These are phyloP conservation scores for Apiospora aurea DNA, from an alignment of 2,329 filamentous ascomycete species.

Conservation along the genomic window DNA sequence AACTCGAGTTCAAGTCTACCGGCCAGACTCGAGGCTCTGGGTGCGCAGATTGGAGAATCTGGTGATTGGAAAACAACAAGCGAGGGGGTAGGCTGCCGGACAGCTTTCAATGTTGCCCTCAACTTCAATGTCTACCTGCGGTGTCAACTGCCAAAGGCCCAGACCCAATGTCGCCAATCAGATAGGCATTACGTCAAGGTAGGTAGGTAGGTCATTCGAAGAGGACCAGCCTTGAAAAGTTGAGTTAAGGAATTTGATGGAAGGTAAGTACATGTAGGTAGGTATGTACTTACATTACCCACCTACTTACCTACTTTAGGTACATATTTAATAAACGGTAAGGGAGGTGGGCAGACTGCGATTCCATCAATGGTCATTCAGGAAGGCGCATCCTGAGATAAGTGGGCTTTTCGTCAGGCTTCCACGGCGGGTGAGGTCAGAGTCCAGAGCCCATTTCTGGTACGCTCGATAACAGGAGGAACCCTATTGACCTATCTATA, in stretches of 20 bases:
- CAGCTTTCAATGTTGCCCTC: background rate
- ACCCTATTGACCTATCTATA: background rate
- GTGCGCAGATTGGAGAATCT: background rate
- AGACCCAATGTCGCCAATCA: background rate
- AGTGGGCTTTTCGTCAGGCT: slow-evolving; percentile 4
- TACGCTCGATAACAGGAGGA: background rate
- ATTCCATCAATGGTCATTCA: background rate
- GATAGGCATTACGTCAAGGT: background rate
- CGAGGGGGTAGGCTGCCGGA: background rate
- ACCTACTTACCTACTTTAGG: no score
- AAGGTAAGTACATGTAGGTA: no score
- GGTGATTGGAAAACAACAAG: background rate
- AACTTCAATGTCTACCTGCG: background rate
- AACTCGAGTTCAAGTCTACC: background rate
- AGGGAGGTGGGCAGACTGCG: no score
- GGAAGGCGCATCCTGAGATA: background rate
- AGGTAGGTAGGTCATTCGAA: background rate
- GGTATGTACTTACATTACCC: no score
- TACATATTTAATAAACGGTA: background rate
- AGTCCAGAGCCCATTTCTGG: background rate
- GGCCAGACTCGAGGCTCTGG: background rate
- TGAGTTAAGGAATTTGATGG: background rate
- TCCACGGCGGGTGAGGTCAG: background rate
- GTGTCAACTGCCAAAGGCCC: background rate
- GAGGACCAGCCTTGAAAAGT: background rate